These are phyloP conservation scores for Dactylellina haptotyla DNA, from an alignment of 2,329 filamentous ascomycete species.

Conservation along the genomic window DNA sequence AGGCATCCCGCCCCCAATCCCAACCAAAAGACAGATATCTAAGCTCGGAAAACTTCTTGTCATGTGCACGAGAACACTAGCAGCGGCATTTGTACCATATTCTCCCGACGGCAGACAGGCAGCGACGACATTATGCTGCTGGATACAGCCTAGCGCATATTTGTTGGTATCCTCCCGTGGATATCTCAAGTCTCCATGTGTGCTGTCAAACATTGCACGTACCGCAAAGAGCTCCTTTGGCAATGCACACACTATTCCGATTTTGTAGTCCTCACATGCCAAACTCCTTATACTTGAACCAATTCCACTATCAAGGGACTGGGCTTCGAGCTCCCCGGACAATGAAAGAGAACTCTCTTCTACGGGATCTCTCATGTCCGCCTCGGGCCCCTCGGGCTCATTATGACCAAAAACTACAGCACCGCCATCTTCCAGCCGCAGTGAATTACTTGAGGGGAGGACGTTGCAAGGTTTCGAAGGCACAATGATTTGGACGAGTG, in stretches of 20 bases:
- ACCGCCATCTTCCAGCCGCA: neutral
- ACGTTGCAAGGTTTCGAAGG: neutral
- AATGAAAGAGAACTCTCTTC: neutral
- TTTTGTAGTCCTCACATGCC: constrained; percentile 16
- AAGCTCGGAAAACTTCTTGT: constrained; percentile 15
- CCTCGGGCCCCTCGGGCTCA: neutral
- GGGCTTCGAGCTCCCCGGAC: neutral
- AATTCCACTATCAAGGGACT: constrained; percentile 29
- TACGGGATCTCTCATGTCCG: neutral
- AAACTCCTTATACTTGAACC: constrained; percentile 13
- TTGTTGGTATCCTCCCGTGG: constrained; percentile 21
- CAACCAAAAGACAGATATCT: constrained; percentile 28
- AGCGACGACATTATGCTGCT: constrained; percentile 30
- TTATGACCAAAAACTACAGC: constrained; percentile 33
- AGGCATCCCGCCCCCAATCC: constrained; percentile 32
- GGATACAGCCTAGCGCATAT: constrained; percentile 30
- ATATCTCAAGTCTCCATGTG: neutral
- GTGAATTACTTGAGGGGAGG: neutral
- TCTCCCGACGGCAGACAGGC: constrained; percentile 28
- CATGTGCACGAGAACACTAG: constrained; percentile 11
- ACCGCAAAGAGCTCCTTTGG: constrained; percentile 37
- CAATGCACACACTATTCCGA: constrained; percentile 34
- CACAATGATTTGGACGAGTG: constrained; percentile 15
- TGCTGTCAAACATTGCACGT: constrained; percentile 24
- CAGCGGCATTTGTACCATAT: constrained; percentile 33